Base-by-base conservation (phyloP, 306 rosid species). In the Quercus mongolica region DNA sequence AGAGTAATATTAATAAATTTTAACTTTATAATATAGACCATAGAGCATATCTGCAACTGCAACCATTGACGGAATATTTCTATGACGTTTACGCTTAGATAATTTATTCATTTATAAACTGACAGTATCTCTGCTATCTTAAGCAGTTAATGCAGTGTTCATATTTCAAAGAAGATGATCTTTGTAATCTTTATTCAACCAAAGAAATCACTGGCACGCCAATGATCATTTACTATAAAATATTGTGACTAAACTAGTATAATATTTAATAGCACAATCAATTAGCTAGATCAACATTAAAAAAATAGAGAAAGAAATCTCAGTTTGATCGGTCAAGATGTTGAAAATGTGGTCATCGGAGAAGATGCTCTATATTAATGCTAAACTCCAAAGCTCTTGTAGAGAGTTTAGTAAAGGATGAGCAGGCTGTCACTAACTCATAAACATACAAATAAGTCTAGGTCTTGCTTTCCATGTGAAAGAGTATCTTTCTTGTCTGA, bases 131-230 rank as follows among this genome's bases (percentile, higher is more conserved):
- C 55, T 52, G 14, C 15, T 68, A 26, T 67, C 73, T 65, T 33
- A 54, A 71, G 26, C 35, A 33, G 56, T 72, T 63, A 35, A 21
- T n/a, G 46, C 64, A 51, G 64, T 54, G 5, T 52, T 54, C 56
- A 15, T 78, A 63, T 63, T 65, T 64, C 30, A 19, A 7, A n/a
- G 52, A 74, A 61, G 52, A 33, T 56, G 41, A 38, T 11, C 63
- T 71, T 76, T 68, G 6, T 71, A 18, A 44, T 71, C 74, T 23
- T 74, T 58, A 54, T 75, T 69, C 62, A 57, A 65, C 41, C 69
- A 58, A 61, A 14, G 69, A 57, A 69, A 51, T 67, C 5, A 49
- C 25, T 69, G 30, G 28, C 73, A 65, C 58, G 56, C 72, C 51
- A 67, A 68, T 56, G 17, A 55, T 55, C 54, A 49, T 49, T 12